These are phyloP conservation scores for Periconia sp. DNA, from an alignment of 2,329 filamentous ascomycete genomes.

Conservation along the genomic window DNA sequence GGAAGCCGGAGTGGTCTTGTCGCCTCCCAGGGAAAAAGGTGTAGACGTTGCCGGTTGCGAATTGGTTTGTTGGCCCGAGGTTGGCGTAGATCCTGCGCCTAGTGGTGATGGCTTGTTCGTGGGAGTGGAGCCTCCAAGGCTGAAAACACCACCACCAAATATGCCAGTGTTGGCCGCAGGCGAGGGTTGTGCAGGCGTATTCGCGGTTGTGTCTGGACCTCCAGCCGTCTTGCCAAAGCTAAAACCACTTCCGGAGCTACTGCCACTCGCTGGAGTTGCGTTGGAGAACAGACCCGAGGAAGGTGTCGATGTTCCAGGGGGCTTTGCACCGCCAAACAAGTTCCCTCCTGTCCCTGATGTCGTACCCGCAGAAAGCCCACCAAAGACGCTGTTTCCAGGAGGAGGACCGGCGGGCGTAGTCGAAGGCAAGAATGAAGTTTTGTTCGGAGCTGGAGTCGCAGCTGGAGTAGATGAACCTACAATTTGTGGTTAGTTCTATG, in stretches of 20 bases:
- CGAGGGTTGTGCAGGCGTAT: slow-evolving; percentile 27
- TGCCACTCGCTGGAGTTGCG: slow-evolving; percentile 20
- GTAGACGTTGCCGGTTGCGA: slow-evolving; percentile 22
- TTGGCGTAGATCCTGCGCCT: slow-evolving; percentile 27
- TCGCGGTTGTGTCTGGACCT: slow-evolving; percentile 36
- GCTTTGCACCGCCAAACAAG: slow-evolving; percentile 26
- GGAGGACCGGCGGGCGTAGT: slow-evolving; percentile 44
- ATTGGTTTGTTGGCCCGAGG: slow-evolving; percentile 22
- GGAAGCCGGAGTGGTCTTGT: slow-evolving; percentile 21
- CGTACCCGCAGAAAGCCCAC: slow-evolving; percentile 16
- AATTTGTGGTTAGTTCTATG: background rate
- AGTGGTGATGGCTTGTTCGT: slow-evolving; percentile 32
- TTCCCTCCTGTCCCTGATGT: slow-evolving; percentile 14
- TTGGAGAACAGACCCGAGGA: slow-evolving; percentile 32
- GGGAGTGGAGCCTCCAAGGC: slow-evolving; percentile 29
- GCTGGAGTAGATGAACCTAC: slow-evolving; percentile 24
- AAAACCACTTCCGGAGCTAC: slow-evolving; percentile 26
- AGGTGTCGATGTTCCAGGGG: slow-evolving; percentile 26
- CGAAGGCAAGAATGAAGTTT: slow-evolving; percentile 40
- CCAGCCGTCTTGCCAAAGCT: slow-evolving; percentile 26
- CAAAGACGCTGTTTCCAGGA: slow-evolving; percentile 34
- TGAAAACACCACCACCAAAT: slow-evolving; percentile 29
- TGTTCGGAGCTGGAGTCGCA: slow-evolving; percentile 39
- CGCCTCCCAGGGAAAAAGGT: slow-evolving; percentile 23
- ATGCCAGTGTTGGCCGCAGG: slow-evolving; percentile 18